A percentile compares a stretch with the other conserved stretches of the same genome.
Evolutionary conservation across 192 early-diverging fungal genomes (phyloP).

Genomic region (Gonapodya prolifera): DNA sequence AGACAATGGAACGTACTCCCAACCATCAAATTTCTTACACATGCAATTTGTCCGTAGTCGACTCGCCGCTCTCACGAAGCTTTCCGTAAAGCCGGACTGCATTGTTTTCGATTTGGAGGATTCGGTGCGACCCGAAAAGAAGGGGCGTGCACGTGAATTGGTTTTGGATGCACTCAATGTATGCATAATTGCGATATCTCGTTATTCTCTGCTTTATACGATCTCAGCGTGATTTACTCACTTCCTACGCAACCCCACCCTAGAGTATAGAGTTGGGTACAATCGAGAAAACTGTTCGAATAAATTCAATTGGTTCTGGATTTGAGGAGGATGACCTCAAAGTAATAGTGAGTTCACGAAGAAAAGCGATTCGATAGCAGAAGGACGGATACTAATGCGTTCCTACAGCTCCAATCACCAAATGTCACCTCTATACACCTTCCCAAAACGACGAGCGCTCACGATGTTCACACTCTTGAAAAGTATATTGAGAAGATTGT

Average conservation of each 20-base stretch:
- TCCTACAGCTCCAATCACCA: not conserved
- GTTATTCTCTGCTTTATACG: not conserved
- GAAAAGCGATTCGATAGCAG: not conserved
- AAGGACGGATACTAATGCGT: not conserved
- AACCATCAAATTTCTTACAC: too few species aligned
- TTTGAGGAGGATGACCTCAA: constrained; percentile 66
- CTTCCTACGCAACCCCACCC: not conserved
- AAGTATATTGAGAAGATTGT: not conserved
- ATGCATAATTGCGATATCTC: not conserved
- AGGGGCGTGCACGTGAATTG: constrained; percentile 60
- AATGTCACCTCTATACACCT: not conserved
- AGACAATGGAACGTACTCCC: too few species aligned
- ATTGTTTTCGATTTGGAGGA: constrained; percentile 91
- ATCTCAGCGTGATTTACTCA: not conserved
- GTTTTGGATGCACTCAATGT: constrained; percentile 55
- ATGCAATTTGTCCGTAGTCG: too few species aligned
- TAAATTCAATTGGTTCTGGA: constrained; percentile 71
- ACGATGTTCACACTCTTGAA: not conserved
- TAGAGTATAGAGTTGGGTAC: constrained; percentile 47
- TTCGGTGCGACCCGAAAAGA: constrained; percentile 69
- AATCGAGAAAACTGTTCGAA: constrained; percentile 75
- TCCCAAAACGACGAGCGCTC: not conserved
- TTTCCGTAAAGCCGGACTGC: constrained; percentile 41
- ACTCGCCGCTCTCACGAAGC: not conserved
- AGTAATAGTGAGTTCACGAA: constrained; percentile 40